Conservation (phyloP, 176 grass and related monocot species). For the Oryza nivara region DNA sequence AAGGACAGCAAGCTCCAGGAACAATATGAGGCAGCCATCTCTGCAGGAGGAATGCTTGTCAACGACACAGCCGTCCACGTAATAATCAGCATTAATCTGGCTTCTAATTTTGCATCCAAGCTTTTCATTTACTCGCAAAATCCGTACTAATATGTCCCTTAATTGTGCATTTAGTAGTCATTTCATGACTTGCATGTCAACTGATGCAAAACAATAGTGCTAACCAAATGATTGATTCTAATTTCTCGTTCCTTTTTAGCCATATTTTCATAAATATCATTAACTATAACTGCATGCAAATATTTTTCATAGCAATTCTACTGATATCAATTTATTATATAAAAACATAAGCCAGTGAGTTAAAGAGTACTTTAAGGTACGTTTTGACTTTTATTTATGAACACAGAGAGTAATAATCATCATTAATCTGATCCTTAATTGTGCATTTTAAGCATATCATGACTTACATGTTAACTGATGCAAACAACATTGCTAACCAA, state of each 20-base stretch:
- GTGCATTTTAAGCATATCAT: neutral
- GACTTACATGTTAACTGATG: neutral
- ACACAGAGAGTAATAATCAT: slow-evolving; percentile 19
- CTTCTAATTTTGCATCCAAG: neutral
- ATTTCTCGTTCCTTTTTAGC: neutral
- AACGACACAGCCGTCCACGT: slow-evolving; percentile 78
- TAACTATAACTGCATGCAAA: neutral
- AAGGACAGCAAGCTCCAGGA: slow-evolving; percentile 67
- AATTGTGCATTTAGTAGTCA: neutral
- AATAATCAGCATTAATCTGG: neutral
- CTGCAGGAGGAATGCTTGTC: slow-evolving; percentile 68
- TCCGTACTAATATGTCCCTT: neutral
- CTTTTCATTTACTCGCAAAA: neutral
- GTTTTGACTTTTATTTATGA: slow-evolving; percentile 44
- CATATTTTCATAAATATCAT: neutral
- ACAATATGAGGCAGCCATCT: slow-evolving; percentile 55
- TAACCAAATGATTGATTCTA: neutral
- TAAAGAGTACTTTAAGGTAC: no score
- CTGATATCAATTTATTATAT: neutral
- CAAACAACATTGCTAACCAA: neutral
- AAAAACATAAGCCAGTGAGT: no score
- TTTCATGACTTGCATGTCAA: neutral
- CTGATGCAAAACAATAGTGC: neutral
- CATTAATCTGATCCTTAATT: neutral
- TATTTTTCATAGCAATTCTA: neutral